Percentiles rank a stretch among this genome's conserved stretches.
These are phyloP conservation scores for Harrya chromipes DNA, from an alignment of 768 basidiomycete genomes.

Conservation along the genomic window DNA sequence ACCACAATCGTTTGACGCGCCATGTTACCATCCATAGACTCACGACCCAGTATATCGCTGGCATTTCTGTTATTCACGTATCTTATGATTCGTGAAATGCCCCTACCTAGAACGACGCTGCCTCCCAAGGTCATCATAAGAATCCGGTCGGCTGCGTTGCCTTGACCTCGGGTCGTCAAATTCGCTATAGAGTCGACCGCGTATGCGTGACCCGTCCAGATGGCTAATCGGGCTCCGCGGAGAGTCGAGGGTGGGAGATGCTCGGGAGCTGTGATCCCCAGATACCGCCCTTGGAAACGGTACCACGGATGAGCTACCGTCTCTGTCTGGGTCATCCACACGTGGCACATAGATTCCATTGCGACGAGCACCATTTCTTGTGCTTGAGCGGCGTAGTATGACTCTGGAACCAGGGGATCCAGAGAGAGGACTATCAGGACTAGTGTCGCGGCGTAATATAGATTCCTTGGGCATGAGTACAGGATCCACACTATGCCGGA, in stretches of 20 bases:
- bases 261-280: constrained; percentile 40
- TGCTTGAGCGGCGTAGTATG: constrained; percentile 56
- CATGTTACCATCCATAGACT: constrained; percentile 62
- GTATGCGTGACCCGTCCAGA: constrained; percentile 39
- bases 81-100: constrained; percentile 67
- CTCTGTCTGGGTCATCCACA: constrained; percentile 34
- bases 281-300: constrained; percentile 67
- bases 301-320: constrained; percentile 41
- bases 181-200: constrained; percentile 71
- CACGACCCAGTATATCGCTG: constrained; percentile 62
- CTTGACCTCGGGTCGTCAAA: constrained; percentile 54
- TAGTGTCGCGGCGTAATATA: constrained; percentile 48
- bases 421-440: constrained; percentile 50
- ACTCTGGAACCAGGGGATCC: constrained; percentile 39
- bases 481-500: constrained; percentile 61
- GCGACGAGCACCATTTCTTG: constrained; percentile 45
- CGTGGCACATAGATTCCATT: constrained; percentile 48
- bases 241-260: constrained; percentile 39
- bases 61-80: constrained; percentile 49
- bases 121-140: constrained; percentile 65
- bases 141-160: constrained; percentile 57
- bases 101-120: constrained; percentile 63
- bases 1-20: constrained; percentile 71
- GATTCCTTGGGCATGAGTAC: constrained; percentile 49
- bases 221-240: constrained; percentile 28